phyloP scores from a whole-genome alignment of 139 green algal species.

The Eudorina sp. region DNA sequence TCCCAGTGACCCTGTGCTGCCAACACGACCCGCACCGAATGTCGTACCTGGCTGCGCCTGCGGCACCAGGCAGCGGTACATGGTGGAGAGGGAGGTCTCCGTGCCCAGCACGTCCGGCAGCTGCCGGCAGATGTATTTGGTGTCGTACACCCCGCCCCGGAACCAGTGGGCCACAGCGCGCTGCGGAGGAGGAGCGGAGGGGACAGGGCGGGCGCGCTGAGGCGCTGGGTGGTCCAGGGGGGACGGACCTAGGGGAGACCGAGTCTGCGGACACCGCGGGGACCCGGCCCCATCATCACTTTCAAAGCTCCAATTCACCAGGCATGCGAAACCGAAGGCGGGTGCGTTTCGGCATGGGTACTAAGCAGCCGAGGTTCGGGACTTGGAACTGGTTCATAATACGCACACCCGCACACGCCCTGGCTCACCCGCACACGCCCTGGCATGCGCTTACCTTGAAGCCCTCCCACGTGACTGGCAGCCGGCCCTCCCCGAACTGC shows the following conservation, averaged over 20 bases:
- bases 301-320: background rate
- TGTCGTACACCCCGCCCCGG: constrained; percentile 79
- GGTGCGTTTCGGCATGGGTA: background rate
- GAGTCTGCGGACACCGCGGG: no score
- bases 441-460: background rate
- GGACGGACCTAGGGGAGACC: no score
- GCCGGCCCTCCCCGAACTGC: constrained; percentile 59
- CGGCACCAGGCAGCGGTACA: constrained; percentile 9
- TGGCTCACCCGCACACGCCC: background rate
- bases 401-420: background rate
- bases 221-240: background rate
- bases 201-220: background rate
- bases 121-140: constrained; percentile 72
- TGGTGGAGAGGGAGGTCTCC: background rate
- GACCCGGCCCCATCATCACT: background rate
- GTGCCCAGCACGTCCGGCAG: constrained; percentile 32
- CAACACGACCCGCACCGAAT: no score
- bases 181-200: background rate
- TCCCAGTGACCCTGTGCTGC: no score
- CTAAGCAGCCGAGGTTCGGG: background rate
- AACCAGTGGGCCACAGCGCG: constrained; percentile 65
- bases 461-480: constrained; percentile 69
- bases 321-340: background rate
- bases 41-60: no score
- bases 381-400: background rate